Percentiles rank a stretch among this genome's conserved stretches.
phyloP scores from a whole-genome alignment of 2,329 filamentous ascomycete genomes.

The Fusarium anthophilum region DNA sequence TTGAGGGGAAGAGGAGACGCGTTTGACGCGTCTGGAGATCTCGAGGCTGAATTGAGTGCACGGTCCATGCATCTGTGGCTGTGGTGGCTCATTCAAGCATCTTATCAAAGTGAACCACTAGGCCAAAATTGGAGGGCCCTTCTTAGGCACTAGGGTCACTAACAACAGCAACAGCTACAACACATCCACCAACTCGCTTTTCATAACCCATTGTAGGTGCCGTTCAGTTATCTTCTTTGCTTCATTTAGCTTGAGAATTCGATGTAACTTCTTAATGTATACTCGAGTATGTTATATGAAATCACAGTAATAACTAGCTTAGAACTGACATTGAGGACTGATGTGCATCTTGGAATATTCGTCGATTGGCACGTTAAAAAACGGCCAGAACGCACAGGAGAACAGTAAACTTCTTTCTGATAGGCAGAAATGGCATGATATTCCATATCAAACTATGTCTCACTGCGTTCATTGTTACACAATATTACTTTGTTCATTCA shows the following conservation, averaged over 20 bases:
- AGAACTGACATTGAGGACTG: background rate
- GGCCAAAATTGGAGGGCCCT: too few relatives aligned
- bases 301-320: background rate
- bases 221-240: background rate
- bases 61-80: background rate
- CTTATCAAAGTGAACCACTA: too few relatives aligned
- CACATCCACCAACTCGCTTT: background rate
- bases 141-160: too few relatives aligned
- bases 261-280: background rate
- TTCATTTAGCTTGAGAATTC: background rate
- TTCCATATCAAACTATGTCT: background rate
- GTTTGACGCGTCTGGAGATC: conserved; percentile 25
- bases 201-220: background rate
- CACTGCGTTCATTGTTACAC: background rate
- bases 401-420: background rate
- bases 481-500: background rate
- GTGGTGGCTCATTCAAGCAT: background rate
- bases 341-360: background rate
- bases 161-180: too few relatives aligned
- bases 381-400: background rate
- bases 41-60: conserved; percentile 24
- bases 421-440: background rate
- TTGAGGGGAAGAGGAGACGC: conserved; percentile 14
- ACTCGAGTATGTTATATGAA: background rate
- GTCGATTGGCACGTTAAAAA: background rate